Evolutionary conservation across 106 monocot genomes (phyloP).

Genomic region (Dendrobium catenatum): DNA sequence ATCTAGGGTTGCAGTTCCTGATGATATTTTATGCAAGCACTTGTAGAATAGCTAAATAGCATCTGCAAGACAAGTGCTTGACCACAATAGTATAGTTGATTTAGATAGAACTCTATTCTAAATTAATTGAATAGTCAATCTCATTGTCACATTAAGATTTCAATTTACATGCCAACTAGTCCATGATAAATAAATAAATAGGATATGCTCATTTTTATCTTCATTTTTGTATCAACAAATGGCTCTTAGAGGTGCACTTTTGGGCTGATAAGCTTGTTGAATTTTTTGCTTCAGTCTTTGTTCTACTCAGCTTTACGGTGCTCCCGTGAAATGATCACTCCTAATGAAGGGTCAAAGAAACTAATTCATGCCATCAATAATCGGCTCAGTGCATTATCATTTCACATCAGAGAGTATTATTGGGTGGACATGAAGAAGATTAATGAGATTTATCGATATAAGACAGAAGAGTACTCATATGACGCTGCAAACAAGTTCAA

Average conservation of each 20-base stretch:
- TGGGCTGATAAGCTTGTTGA: not conserved
- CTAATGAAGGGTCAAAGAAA: conserved; percentile 70
- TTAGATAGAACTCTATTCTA: no score
- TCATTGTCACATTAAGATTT: not conserved
- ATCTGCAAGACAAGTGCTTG: no score
- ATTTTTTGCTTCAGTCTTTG: conserved; percentile 40
- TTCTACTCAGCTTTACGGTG: conserved; percentile 90
- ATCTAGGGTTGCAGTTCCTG: not conserved
- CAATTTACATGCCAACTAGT: not conserved
- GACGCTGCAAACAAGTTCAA: conserved; percentile 85
- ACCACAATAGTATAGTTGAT: no score
- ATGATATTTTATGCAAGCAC: not conserved
- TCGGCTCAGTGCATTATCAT: conserved; percentile 83
- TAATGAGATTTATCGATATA: conserved; percentile 91
- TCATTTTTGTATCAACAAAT: not conserved
- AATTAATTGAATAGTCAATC: not conserved
- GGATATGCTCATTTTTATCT: not conserved
- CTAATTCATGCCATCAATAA: conserved; percentile 75
- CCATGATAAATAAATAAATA: not conserved
- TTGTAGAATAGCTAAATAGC: not conserved
- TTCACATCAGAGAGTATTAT: conserved; percentile 90
- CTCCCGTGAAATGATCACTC: conserved; percentile 73
- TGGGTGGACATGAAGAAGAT: conserved; percentile 92
- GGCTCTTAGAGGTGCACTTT: not conserved
- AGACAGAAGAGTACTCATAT: conserved; percentile 87